These are phyloP conservation scores for Talaromyces sp. DNA, from an alignment of 2,329 filamentous ascomycete species.

Conservation along the genomic window DNA sequence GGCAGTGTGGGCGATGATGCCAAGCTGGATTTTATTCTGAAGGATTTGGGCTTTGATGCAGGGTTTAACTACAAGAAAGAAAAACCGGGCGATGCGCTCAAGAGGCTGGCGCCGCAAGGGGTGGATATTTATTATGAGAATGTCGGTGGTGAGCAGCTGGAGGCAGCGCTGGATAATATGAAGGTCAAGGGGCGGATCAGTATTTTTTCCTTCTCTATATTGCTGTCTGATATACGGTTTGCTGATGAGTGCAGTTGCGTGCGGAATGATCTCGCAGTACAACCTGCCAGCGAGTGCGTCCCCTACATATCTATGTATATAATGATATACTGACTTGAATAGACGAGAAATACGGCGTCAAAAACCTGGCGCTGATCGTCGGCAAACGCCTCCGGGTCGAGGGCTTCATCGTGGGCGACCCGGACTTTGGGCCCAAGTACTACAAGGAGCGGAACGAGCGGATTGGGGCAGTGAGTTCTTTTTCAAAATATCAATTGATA, in stretches of 20 bases:
- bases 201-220: not conserved
- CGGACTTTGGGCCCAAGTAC: slow-evolving; percentile 63
- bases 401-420: slow-evolving; percentile 68
- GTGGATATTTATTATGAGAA: slow-evolving; percentile 84
- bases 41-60: slow-evolving; percentile 63
- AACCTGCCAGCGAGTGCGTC: slow-evolving; percentile 43
- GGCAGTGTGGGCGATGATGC: slow-evolving; percentile 74
- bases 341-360: slow-evolving; percentile 58
- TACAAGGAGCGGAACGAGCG: slow-evolving; percentile 14
- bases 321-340: too few relatives aligned
- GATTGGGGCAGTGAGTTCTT: slow-evolving; percentile 1
- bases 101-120: slow-evolving; percentile 66
- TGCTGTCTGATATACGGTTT: not conserved
- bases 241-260: slow-evolving; percentile 35
- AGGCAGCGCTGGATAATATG: slow-evolving; percentile 59
- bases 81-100: slow-evolving; percentile 60
- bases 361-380: slow-evolving; percentile 59
- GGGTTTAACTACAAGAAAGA: slow-evolving; percentile 90
- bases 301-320: too few relatives aligned
- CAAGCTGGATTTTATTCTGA: slow-evolving; percentile 69
- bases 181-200: slow-evolving; percentile 61
- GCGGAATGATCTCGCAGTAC: slow-evolving; percentile 71
- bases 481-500: too few relatives aligned
- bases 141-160: slow-evolving; percentile 68
- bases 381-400: slow-evolving; percentile 60